These are phyloP conservation scores for Phytophthora pini DNA, from an alignment of 352 stramenopile genomes.

Conservation along the genomic window DNA sequence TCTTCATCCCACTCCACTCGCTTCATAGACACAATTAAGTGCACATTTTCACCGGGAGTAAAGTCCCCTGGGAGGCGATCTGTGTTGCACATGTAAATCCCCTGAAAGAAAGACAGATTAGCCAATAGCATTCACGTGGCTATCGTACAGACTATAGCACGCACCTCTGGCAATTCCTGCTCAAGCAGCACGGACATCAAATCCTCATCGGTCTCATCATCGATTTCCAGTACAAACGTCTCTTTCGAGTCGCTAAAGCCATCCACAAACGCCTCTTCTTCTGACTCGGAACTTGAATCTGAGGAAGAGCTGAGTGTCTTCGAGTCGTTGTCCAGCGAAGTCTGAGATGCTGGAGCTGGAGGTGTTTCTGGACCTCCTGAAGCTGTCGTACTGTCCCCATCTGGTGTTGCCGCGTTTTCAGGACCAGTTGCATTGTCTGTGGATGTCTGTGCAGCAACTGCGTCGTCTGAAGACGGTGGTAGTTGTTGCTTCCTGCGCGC, in stretches of 20 bases:
- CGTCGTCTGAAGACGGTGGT: conserved; percentile 36
- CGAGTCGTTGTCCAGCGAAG: conserved; percentile 52
- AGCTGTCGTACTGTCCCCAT: conserved; percentile 5
- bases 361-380: conserved; percentile 13
- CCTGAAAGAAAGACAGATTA: conserved; percentile 30
- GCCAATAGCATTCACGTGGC: not conserved
- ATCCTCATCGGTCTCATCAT: conserved; percentile 94
- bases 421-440: conserved; percentile 26
- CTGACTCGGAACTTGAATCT: conserved; percentile 82
- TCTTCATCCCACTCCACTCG: conserved; percentile 89
- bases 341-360: conserved; percentile 20
- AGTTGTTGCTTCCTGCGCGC: conserved; percentile 43
- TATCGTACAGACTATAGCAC: not conserved
- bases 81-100: conserved; percentile 89
- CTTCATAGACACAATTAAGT: conserved; percentile 90
- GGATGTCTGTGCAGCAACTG: conserved; percentile 4
- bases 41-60: conserved; percentile 72
- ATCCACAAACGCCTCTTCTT: conserved; percentile 82
- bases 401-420: conserved; percentile 15
- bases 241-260: conserved; percentile 85
- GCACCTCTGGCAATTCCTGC: conserved; percentile 80
- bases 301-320: conserved; percentile 77
- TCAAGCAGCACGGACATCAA: conserved; percentile 92
- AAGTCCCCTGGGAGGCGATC: conserved; percentile 82
- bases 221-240: conserved; percentile 91